These are phyloP conservation scores for Pichia thaimueangensis DNA, from an alignment of 805 yeast genomes.

Conservation along the genomic window DNA sequence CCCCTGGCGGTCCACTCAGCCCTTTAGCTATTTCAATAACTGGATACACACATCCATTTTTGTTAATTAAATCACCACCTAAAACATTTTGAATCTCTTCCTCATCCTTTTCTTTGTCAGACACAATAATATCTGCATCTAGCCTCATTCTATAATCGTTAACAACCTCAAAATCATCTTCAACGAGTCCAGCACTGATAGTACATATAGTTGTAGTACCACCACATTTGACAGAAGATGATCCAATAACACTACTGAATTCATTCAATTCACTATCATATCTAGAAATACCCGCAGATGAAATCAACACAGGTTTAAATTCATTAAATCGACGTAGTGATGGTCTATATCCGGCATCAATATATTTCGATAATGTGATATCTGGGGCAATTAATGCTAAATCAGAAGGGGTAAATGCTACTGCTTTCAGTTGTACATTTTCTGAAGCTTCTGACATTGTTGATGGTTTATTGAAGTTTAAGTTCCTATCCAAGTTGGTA, in stretches of 20 bases:
- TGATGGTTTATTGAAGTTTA: too few species aligned
- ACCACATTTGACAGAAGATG: slow-evolving; percentile 64
- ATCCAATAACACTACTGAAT: slow-evolving; percentile 44
- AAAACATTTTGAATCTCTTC: slow-evolving; percentile 6
- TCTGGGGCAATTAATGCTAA: slow-evolving; percentile 84
- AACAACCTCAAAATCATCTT: slow-evolving; percentile 39
- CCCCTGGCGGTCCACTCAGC: slow-evolving; percentile 71
- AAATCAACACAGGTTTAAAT: slow-evolving; percentile 50
- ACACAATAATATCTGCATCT: slow-evolving; percentile 30
- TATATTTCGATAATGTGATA: slow-evolving; percentile 69
- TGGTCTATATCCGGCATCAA: slow-evolving; percentile 72
- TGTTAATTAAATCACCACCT: slow-evolving; percentile 12
- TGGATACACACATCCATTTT: slow-evolving; percentile 51
- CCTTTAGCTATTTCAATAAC: slow-evolving; percentile 75
- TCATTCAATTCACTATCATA: slow-evolving; percentile 20
- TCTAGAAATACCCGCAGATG: slow-evolving; percentile 33
- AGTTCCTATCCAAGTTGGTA: too few species aligned
- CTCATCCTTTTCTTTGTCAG: slow-evolving; percentile 14
- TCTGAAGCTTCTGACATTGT: slow-evolving; percentile 11
- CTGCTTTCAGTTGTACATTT: slow-evolving; percentile 30
- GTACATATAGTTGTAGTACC: slow-evolving; percentile 68
- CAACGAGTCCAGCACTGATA: slow-evolving; percentile 61
- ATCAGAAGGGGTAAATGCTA: slow-evolving; percentile 74
- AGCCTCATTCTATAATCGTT: slow-evolving; percentile 37
- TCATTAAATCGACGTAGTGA: slow-evolving; percentile 64